phyloP scores from a whole-genome alignment of 352 stramenopile species.

The Phytophthora uliginosa region DNA sequence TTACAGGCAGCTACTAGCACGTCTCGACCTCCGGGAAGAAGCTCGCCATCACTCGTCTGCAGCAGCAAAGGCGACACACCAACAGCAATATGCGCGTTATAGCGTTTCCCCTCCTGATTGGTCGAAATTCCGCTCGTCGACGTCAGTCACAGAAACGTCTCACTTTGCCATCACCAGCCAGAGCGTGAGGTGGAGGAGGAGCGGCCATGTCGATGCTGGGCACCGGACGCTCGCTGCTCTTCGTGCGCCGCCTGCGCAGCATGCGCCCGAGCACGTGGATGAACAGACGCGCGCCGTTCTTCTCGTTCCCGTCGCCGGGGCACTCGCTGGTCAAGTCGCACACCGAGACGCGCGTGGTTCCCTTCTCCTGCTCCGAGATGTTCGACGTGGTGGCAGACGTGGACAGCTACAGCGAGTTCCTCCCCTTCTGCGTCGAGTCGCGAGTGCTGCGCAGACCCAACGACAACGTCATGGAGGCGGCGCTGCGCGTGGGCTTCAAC shows the following conservation, averaged over 20 bases:
- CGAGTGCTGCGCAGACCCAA: constrained; percentile 74
- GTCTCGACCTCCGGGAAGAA: constrained; percentile 34
- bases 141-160: constrained; percentile 15
- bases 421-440: constrained; percentile 88
- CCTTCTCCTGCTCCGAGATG: constrained; percentile 82
- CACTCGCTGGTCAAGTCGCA: constrained; percentile 76
- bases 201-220: constrained; percentile 34
- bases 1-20: neutral
- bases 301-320: constrained; percentile 67
- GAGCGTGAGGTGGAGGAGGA: neutral
- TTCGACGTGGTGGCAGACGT: constrained; percentile 87
- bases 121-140: constrained; percentile 7
- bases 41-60: constrained; percentile 24
- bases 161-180: constrained; percentile 7
- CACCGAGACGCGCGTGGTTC: constrained; percentile 76
- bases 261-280: constrained; percentile 9
- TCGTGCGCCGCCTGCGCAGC: constrained; percentile 16
- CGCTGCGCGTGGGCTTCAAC: constrained; percentile 78
- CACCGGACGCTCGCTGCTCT: neutral
- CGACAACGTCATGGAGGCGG: constrained; percentile 86
- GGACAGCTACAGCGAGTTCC: constrained; percentile 75
- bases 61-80: neutral
- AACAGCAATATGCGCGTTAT: neutral
- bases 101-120: constrained; percentile 12
- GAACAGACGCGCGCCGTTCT: constrained; percentile 46